Evolutionary conservation across 306 rosid genomes (phyloP).

Genomic region (Castanea mollissima): DNA sequence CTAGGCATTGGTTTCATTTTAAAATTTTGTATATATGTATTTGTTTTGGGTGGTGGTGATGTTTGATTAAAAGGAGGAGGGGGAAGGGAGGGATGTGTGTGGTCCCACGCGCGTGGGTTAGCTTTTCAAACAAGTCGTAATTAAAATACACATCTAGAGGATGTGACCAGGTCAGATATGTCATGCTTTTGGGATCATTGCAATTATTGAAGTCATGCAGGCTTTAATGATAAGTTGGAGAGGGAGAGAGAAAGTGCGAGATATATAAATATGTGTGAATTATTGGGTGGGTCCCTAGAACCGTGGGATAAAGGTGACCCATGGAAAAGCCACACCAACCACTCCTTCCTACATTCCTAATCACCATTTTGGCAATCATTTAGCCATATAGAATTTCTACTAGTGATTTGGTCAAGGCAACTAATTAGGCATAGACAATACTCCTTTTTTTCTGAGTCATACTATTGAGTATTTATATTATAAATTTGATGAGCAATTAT

Average conservation of each 20-base stretch:
- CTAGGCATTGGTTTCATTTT: not conserved
- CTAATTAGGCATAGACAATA: not conserved
- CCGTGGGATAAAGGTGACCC: not conserved
- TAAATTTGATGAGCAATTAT: too few species aligned
- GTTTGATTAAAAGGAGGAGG: not conserved
- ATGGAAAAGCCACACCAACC: not conserved
- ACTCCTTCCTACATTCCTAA: slow-evolving; percentile 18
- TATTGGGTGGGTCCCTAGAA: slow-evolving; percentile 42
- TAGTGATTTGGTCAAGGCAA: slow-evolving; percentile 13
- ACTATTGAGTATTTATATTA: too few species aligned
- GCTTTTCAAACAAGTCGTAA: slow-evolving; percentile 39
- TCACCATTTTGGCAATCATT: slow-evolving; percentile 38
- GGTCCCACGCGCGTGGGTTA: slow-evolving; percentile 64
- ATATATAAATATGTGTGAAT: slow-evolving; percentile 27
- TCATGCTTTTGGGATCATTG: slow-evolving; percentile 89
- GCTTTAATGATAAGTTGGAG: slow-evolving; percentile 73
- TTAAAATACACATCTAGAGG: slow-evolving; percentile 37
- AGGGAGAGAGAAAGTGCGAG: not conserved
- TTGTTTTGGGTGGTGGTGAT: not conserved
- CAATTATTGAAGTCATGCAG: slow-evolving; percentile 94
- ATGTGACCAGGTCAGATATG: slow-evolving; percentile 65
- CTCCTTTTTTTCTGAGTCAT: not conserved
- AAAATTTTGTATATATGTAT: too few species aligned
- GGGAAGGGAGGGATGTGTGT: slow-evolving; percentile 5
- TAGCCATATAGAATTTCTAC: slow-evolving; percentile 9